These are phyloP conservation scores for Fragaria ananassa DNA, from an alignment of 306 rosid genomes.

Conservation along the genomic window DNA sequence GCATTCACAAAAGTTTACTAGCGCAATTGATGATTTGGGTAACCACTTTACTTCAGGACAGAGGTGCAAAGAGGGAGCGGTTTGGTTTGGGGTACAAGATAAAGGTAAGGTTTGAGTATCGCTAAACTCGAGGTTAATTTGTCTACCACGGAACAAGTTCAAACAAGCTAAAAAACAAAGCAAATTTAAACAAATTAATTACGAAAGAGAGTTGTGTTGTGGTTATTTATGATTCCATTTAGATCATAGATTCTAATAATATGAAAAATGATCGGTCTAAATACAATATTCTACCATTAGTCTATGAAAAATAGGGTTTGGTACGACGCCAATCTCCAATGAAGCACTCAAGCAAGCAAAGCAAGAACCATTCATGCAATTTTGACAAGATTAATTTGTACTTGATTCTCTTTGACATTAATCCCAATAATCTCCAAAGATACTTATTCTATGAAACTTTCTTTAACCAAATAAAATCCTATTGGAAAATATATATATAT, in stretches of 20 bases:
- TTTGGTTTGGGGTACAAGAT: too few species aligned
- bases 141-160: too few species aligned
- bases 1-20: conserved; percentile 17
- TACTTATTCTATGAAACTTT: conserved; percentile 1
- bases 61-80: too few species aligned
- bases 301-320: not conserved
- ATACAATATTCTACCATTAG: not conserved
- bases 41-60: not conserved
- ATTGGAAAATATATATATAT: not conserved
- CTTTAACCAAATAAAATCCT: not conserved
- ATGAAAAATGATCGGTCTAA: not conserved
- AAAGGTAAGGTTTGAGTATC: too few species aligned
- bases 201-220: not conserved
- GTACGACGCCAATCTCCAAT: conserved; percentile 46
- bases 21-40: not conserved
- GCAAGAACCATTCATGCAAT: conserved; percentile 30
- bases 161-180: too few species aligned
- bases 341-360: conserved; percentile 47
- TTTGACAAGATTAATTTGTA: conserved; percentile 28
- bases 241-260: not conserved
- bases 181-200: too few species aligned
- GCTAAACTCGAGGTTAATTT: too few species aligned
- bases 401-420: conserved; percentile 36
- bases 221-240: too few species aligned
- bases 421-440: conserved; percentile 41